These are phyloP conservation scores for Vigna angularis DNA, from an alignment of 306 rosid species.

Conservation along the genomic window DNA sequence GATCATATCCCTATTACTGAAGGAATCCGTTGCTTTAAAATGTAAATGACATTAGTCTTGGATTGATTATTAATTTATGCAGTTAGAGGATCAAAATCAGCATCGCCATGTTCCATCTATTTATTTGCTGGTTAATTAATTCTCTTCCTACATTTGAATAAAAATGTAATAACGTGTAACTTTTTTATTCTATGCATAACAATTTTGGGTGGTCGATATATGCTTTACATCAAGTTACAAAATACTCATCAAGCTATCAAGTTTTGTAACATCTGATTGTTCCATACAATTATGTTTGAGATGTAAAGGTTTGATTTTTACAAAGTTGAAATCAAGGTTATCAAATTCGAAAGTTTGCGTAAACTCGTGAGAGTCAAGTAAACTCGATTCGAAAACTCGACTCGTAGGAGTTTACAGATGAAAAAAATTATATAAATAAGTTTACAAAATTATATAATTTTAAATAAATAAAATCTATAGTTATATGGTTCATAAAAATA, in stretches of 20 bases:
- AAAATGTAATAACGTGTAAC: constrained; percentile 51
- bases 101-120: constrained; percentile 38
- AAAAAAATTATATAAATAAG: too few species aligned
- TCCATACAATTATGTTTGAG: background rate
- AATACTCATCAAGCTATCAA: background rate
- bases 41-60: constrained; percentile 45
- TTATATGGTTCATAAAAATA: too few species aligned
- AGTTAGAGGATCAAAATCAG: constrained; percentile 50
- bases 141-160: constrained; percentile 47
- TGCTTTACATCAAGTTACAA: background rate
- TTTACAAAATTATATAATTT: too few species aligned
- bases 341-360: too few species aligned
- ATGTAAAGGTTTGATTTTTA: background rate
- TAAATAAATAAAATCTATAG: too few species aligned
- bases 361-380: too few species aligned
- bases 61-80: constrained; percentile 44
- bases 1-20: constrained; percentile 7
- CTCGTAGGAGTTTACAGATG: too few species aligned
- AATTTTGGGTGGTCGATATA: constrained; percentile 28
- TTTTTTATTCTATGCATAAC: constrained; percentile 40
- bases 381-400: too few species aligned
- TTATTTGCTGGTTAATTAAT: constrained; percentile 49
- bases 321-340: background rate
- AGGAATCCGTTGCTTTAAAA: constrained; percentile 25
- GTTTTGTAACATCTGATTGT: background rate